Base-by-base conservation (phyloP, 768 basidiomycete species). In the Termitomyces sp. region DNA sequence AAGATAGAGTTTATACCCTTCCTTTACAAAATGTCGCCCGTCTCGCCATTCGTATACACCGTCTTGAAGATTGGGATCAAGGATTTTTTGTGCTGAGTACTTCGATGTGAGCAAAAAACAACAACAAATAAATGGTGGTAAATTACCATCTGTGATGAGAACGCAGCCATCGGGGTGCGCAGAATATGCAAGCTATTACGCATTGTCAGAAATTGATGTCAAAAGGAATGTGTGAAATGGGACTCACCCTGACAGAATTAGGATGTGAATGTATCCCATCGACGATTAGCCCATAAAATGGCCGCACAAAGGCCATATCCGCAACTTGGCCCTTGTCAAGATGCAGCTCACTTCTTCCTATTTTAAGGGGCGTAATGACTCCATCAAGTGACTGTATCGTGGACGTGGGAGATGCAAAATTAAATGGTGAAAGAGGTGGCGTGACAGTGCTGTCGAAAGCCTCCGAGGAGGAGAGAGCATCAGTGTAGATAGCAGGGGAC, bases 201-300 rank as follows among this genome's bases (percentile, higher is more conserved):
- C 29, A 50, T 22, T 36, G 7, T 48, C 36, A 45, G 60, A n/a
- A 46, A 27, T 41, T 23, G 33, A 25, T n/a, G n/a, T 43, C n/a
- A 40, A 46, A 22, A 41, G 50, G 20, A 38, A 25, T 47, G 39
- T 18, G 56, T 38, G 36, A 60, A 32, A 50, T 18, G 33, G 0
- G 41, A 74, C 85, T 53, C 68, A 94, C 89, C 63, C 89, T 77
- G 53, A 95, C 89, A 41, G 91, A 91, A 66, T 93, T 91, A 15
- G 94, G 93, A 68, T 95, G 93, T 12, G 85, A 89, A 65, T 96
- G 94, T 51, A 94, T 83, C 0, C 93, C 94, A 66, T 96, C 94
- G 7, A 92, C 92, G 58, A 95, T 96, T 50, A 95, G 73, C 51
- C 88, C 91, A 63, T 91, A 96, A 69, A 84, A 95, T 13, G 94